Evolutionary conservation across 1,139 yeast species (phyloP), one percentile per base, ranked within the genome.

Genomic region (Lodderomyces elongisporus): DNA sequence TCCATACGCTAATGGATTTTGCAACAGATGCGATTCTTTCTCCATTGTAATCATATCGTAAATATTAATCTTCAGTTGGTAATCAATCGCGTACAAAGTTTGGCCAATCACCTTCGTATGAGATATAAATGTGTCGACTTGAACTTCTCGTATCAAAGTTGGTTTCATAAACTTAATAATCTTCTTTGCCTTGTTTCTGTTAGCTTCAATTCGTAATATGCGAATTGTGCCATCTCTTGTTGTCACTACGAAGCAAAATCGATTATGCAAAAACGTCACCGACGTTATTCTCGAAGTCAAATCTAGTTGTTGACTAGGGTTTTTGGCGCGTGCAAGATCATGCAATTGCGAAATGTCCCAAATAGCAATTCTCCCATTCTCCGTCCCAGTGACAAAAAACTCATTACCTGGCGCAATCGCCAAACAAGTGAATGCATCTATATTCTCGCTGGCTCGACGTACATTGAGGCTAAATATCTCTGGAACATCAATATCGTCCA

Each of bases 301-400:
- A 27, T 71, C 68, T 1, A 72, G 49, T 2, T 71, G 58, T 5
- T 75, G 46, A 5, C 74, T 66, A 0, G 95, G 72, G 17, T 49
- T 56, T 36, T 75, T 67, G 28, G 80, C 77, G 3, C 79, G 68
- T 2, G 79, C 77, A 34, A 79, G 81, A 40, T 72, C 74, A 37
- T 80, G 88, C 28, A 89, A 58, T 38, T 79, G 74, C 10, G 62
- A 52, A 1, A 79, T 59, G 47, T 87, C 95, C 97, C 97, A 91
- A 0, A 91, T 57, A 42, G 77, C 80, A 29, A 91, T 49, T 2
- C 60, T 48, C 0, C 97, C 96, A 31, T 72, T 69, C 29, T 78
- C 81, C 4, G 93, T 84, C 3, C 89, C 95, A 1, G 93, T 80
- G 2, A 87, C 62, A 44, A 91, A 80, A 46, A 75, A 83, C 26